phyloP scores from a whole-genome alignment of 2,329 filamentous ascomycete species.

The Byssochlamys sp. region DNA sequence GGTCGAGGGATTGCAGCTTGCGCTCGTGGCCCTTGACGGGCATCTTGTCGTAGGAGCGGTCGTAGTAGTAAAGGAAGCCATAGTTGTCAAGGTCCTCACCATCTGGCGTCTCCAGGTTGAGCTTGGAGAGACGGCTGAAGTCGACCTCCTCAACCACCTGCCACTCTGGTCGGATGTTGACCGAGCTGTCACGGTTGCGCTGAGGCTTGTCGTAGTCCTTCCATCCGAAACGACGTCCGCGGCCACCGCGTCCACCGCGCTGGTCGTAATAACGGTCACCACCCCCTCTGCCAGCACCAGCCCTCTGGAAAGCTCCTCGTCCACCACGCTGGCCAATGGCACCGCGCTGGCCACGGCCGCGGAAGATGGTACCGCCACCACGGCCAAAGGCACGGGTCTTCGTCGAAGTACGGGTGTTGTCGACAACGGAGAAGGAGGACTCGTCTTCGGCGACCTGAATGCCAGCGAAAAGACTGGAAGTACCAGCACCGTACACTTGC shows the following conservation, averaged over 20 bases:
- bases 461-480: slow-evolving; percentile 71
- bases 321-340: slow-evolving; percentile 58
- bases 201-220: slow-evolving; percentile 98
- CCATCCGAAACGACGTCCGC: slow-evolving; percentile 87
- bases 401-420: slow-evolving; percentile 77
- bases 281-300: slow-evolving; percentile 57
- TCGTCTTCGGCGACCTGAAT: slow-evolving; percentile 87
- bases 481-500: slow-evolving; percentile 88
- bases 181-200: slow-evolving; percentile 87
- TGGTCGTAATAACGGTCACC: slow-evolving; percentile 59
- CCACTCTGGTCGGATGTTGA: slow-evolving; percentile 95
- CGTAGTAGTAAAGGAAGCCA: slow-evolving; percentile 97
- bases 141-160: slow-evolving; percentile 94
- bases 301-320: slow-evolving; percentile 63
- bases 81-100: slow-evolving; percentile 93
- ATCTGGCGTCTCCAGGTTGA: slow-evolving; percentile 88
- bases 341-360: slow-evolving; percentile 66
- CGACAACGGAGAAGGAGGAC: slow-evolving; percentile 93
- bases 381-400: slow-evolving; percentile 74
- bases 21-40: slow-evolving; percentile 81
- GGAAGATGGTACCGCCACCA: slow-evolving; percentile 81
- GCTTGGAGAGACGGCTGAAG: slow-evolving; percentile 86
- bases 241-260: slow-evolving; percentile 56
- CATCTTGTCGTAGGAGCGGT: slow-evolving; percentile 87
- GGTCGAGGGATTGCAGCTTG: slow-evolving; percentile 79